These are phyloP conservation scores for Leccinum barrowsii DNA, from an alignment of 768 basidiomycete species.

Conservation along the genomic window DNA sequence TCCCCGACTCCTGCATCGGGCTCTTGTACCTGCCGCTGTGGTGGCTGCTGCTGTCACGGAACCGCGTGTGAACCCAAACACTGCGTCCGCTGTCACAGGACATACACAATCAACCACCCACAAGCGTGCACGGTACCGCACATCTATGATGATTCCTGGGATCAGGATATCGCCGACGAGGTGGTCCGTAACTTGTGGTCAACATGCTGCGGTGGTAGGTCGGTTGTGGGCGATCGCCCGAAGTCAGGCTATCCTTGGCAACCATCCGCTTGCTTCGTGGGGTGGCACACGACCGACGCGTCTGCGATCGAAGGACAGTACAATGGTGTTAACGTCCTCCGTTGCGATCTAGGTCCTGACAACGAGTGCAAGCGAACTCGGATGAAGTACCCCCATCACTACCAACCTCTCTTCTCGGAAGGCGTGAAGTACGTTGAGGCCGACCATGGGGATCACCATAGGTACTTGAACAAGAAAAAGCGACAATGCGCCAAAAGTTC, in stretches of 20 bases:
- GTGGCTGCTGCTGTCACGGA: constrained; percentile 5
- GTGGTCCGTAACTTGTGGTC: not conserved
- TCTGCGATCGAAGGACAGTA: not conserved
- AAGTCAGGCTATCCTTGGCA: not conserved
- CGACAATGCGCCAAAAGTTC: not conserved
- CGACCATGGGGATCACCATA: not conserved
- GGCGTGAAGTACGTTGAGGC: not conserved
- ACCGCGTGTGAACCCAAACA: not conserved
- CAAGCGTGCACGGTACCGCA: constrained; percentile 1
- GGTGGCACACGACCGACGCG: constrained; percentile 1
- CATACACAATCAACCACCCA: not conserved
- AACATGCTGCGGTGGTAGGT: not conserved
- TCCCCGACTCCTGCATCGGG: not conserved
- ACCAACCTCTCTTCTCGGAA: not conserved
- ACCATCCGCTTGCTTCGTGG: not conserved
- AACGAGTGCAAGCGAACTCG: not conserved
- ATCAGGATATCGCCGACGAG: not conserved
- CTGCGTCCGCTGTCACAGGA: constrained; percentile 3
- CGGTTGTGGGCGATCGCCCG: not conserved
- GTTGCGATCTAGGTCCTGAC: not conserved
- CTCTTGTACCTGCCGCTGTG: constrained; percentile 2
- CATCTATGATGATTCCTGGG: not conserved
- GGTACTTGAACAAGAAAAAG: not conserved
- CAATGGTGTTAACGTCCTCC: constrained; percentile 1
- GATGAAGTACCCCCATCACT: not conserved